These are phyloP conservation scores for Artemisia tridentata DNA, from an alignment of 129 eudicot species.

Conservation along the genomic window DNA sequence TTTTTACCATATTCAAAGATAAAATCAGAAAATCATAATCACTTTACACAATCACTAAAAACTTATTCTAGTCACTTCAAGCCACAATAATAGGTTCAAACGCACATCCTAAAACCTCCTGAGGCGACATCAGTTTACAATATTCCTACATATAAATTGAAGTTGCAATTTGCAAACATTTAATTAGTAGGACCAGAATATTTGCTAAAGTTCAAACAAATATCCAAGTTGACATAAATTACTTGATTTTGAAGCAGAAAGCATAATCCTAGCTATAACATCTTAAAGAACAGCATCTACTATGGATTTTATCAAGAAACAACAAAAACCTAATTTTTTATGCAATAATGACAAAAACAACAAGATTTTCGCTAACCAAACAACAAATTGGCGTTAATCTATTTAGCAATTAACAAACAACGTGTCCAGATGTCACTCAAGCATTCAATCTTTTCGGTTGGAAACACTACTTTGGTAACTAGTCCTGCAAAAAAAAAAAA, in stretches of 20 bases:
- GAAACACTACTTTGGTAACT: too few relatives aligned
- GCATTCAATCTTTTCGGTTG: too few relatives aligned
- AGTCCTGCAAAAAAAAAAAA: too few relatives aligned
- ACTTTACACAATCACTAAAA: neutral
- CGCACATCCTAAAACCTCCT: constrained; percentile 1
- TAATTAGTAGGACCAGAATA: constrained; percentile 22
- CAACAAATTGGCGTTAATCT: neutral
- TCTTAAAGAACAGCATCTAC: neutral
- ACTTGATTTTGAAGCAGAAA: constrained; percentile 14
- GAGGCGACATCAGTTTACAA: neutral
- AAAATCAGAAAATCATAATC: neutral
- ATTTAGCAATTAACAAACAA: neutral
- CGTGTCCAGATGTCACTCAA: too few relatives aligned
- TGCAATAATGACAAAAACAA: neutral
- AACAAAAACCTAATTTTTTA: constrained; percentile 16
- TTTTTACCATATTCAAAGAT: too few relatives aligned
- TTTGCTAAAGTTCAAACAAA: constrained; percentile 12
- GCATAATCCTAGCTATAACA: neutral
- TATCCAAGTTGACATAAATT: constrained; percentile 1
- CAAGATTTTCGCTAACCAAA: neutral
- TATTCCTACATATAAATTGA: neutral
- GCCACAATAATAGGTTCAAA: neutral
- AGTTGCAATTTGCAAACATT: constrained; percentile 17
- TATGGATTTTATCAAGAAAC: neutral
- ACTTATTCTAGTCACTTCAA: neutral